Conservation (phyloP, 345 rosid genomes). For the Brassica incana region DNA sequence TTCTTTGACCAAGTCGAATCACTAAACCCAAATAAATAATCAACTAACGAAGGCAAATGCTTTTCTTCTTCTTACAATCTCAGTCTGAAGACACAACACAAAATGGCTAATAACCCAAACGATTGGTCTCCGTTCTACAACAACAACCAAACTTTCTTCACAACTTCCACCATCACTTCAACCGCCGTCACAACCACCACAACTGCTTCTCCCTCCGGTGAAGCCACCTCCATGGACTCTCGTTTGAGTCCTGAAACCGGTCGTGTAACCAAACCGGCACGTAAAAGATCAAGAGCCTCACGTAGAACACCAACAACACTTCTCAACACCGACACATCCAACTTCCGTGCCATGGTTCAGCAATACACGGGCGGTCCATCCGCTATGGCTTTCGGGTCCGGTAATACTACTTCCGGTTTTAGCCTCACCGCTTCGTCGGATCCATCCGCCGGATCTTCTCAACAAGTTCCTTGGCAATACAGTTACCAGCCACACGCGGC, state of each 20-base stretch:
- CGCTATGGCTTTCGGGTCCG: slow-evolving; percentile 55
- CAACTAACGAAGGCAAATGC: slow-evolving; percentile 26
- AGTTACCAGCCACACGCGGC: slow-evolving; percentile 25
- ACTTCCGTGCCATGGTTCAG: slow-evolving; percentile 95
- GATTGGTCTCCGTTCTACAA: slow-evolving; percentile 70
- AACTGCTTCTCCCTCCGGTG: slow-evolving; percentile 8
- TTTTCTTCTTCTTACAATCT: slow-evolving; percentile 27
- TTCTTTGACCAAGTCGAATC: slow-evolving; percentile 42
- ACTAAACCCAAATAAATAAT: slow-evolving; percentile 20
- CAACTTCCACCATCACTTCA: slow-evolving; percentile 39
- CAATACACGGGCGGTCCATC: slow-evolving; percentile 88
- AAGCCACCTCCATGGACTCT: slow-evolving; percentile 19
- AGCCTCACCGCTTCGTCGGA: slow-evolving; percentile 35
- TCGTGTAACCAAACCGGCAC: slow-evolving; percentile 68
- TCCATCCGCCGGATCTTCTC: slow-evolving; percentile 32
- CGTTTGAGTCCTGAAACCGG: slow-evolving; percentile 65
- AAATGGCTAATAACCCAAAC: slow-evolving; percentile 56
- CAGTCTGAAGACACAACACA: slow-evolving; percentile 39
- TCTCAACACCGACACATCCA: slow-evolving; percentile 82
- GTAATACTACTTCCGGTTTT: slow-evolving; percentile 30
- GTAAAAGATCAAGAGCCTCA: slow-evolving; percentile 87
- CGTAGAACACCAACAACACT: slow-evolving; percentile 91
- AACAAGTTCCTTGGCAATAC: slow-evolving; percentile 36
- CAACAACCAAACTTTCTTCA: slow-evolving; percentile 46
- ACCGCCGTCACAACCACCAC: slow-evolving; percentile 37